phyloP scores from a whole-genome alignment of 371 early-diverging fungal genomes.

The Coemansia sp. region DNA sequence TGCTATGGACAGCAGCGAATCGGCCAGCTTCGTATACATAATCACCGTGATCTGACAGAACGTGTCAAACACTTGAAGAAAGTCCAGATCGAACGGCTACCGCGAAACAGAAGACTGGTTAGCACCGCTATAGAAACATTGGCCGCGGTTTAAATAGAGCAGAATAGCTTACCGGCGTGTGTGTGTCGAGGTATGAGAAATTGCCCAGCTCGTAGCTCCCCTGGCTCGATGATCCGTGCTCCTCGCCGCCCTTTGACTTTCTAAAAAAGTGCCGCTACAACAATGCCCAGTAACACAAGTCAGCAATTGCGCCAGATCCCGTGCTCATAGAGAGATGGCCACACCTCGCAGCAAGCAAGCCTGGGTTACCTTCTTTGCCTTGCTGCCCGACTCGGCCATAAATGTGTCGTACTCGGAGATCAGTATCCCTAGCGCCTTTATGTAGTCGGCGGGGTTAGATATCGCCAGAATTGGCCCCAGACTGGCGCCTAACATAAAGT shows the following conservation, averaged over 20 bases:
- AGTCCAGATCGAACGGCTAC: conserved; percentile 49
- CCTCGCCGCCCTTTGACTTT: conserved; percentile 39
- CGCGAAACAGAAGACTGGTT: background rate
- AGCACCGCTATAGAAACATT: background rate
- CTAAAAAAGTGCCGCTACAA: conserved; percentile 39
- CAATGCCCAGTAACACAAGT: background rate
- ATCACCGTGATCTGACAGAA: conserved; percentile 50
- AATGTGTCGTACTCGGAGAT: conserved; percentile 57
- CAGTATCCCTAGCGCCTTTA: conserved; percentile 61
- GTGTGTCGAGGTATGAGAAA: conserved; percentile 47
- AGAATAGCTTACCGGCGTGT: conserved; percentile 28
- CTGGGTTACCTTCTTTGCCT: conserved; percentile 36
- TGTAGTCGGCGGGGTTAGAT: conserved; percentile 61
- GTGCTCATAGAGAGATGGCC: too few relatives aligned
- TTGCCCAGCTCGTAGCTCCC: conserved; percentile 34
- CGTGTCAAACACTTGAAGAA: conserved; percentile 50
- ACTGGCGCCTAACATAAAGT: conserved; percentile 64
- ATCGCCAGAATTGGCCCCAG: conserved; percentile 65
- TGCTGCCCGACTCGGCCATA: conserved; percentile 43
- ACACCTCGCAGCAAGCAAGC: too few relatives aligned
- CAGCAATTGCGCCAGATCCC: background rate
- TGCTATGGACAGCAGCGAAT: conserved; percentile 32
- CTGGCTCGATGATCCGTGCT: conserved; percentile 32
- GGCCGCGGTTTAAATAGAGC: background rate
- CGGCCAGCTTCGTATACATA: conserved; percentile 50